A percentile compares a stretch with the other conserved stretches of the same genome.
phyloP scores from a whole-genome alignment of 176 grass and related monocot species.

The Dendrocalamus sinicus region DNA sequence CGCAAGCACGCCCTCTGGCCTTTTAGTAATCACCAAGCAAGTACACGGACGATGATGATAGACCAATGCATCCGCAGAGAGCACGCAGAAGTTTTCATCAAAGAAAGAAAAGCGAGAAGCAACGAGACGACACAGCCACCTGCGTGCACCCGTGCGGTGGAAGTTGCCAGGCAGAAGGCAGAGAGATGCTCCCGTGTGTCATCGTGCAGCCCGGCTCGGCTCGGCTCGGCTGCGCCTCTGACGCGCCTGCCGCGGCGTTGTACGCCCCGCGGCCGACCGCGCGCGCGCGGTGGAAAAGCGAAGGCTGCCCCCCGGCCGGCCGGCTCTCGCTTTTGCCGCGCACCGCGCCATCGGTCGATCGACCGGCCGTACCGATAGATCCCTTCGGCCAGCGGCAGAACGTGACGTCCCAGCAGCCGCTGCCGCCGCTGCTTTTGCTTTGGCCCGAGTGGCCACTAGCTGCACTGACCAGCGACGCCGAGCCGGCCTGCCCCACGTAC shows the following conservation, averaged over 20 bases:
- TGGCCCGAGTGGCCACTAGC: background rate
- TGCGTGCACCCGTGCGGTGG: background rate
- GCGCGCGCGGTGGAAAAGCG: slow-evolving; percentile 21
- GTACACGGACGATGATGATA: background rate
- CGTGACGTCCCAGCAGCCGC: slow-evolving; percentile 49
- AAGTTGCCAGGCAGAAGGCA: slow-evolving; percentile 36
- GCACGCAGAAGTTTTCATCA: background rate
- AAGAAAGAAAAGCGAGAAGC: background rate
- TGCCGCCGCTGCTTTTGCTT: slow-evolving; percentile 33
- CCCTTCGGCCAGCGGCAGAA: slow-evolving; percentile 31
- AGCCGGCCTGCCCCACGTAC: background rate
- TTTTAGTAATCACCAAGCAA: background rate
- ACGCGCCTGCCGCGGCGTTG: slow-evolving; percentile 44
- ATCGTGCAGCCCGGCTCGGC: background rate
- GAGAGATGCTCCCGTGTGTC: background rate
- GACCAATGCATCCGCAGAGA: background rate
- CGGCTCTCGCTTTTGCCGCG: slow-evolving; percentile 9
- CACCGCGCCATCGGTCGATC: background rate
- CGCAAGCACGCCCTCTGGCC: background rate
- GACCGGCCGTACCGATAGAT: background rate
- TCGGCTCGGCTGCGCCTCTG: slow-evolving; percentile 16
- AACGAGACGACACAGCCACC: background rate
- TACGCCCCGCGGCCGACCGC: slow-evolving; percentile 47
- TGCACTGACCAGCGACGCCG: background rate
- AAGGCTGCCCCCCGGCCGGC: slow-evolving; percentile 3